Evolutionary conservation across 2,329 filamentous ascomycete genomes (phyloP).

Genomic region (Aureobasidium pullulans): DNA sequence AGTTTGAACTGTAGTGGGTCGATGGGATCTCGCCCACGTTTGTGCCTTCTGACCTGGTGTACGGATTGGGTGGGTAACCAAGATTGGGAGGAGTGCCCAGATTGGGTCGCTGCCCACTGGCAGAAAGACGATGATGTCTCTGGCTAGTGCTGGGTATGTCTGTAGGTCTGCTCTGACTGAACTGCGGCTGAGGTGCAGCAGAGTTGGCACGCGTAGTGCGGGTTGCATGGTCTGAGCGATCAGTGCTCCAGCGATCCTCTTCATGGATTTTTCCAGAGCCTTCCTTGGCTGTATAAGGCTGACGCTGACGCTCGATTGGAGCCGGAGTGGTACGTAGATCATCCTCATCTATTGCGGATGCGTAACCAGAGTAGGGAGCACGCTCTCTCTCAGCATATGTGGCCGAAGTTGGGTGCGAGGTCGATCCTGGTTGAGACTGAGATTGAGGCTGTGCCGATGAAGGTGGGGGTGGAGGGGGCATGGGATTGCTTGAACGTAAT

Average conservation of each 20-base stretch:
- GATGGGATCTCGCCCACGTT: conserved; percentile 16
- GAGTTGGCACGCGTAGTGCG: conserved; percentile 15
- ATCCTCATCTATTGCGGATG: conserved; percentile 26
- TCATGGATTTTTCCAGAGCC: conserved; percentile 53
- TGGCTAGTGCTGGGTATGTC: conserved; percentile 12
- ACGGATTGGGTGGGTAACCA: conserved; percentile 12
- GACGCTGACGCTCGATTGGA: conserved; percentile 57
- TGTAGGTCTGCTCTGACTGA: conserved; percentile 9
- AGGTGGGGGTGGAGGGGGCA: conserved; percentile 27
- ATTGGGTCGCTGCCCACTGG: not conserved
- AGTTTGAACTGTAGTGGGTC: conserved; percentile 16
- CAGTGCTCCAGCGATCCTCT: conserved; percentile 24
- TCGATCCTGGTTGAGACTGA: not conserved
- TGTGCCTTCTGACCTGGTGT: conserved; percentile 16
- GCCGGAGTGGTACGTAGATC: conserved; percentile 34
- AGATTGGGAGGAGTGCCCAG: not conserved
- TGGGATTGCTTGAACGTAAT: conserved; percentile 30
- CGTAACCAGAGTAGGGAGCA: conserved; percentile 31
- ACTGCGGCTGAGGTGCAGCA: conserved; percentile 10
- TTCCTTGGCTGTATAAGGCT: conserved; percentile 55
- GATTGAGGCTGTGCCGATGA: not conserved
- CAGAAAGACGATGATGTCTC: conserved; percentile 14
- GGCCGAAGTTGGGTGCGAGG: conserved; percentile 7
- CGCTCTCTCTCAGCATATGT: conserved; percentile 32
- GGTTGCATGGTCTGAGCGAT: conserved; percentile 6